Base-by-base conservation (phyloP, 176 grass and related monocot genomes). In the Oryza glumipatula region DNA sequence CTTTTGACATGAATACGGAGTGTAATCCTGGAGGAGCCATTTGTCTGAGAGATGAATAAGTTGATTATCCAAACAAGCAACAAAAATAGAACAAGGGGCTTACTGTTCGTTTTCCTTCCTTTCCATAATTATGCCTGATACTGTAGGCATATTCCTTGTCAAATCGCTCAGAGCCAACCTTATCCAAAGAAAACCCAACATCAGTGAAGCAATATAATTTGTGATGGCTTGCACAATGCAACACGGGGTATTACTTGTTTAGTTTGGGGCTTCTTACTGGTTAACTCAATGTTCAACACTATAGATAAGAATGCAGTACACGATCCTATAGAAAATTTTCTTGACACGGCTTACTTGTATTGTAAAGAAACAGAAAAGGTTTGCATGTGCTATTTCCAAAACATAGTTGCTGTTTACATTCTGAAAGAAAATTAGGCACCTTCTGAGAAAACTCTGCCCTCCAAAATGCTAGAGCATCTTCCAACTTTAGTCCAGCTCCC, bases 81-180 rank as follows among this genome's bases (percentile, higher is more conserved):
- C 0, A 4, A 24, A 65, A 9, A 76, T 63, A 44, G 28, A 36
- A 36, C 30, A 70, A 76, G 76, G 46, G 36, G 56, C 84, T 74
- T 95, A 98, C 96, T 9, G 83, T 94, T 56, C 96, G 83, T 78
- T 98, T 99, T 87, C 93, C 96, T 94, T 99, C 93, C 92, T 99
- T 99, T 86, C 96, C 96, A 67, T 99, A 99, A 66, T 94, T 94
- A 73, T 96, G 88, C 49, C 96, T 94, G 66, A 99, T 91, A 78
- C 28, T 76, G 77, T 99, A 99, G 48, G 91, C 89, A 85, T 96
- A 99, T 87, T 99, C 96, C 82, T 99, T 99, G 78, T 99, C 96
- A 52, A 96, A 99, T 41, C 91, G 73, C 75, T 99, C 96, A 72
- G 89, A 80, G 56, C 96, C 96, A 82, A 99, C 84, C 96, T 99